Conservation (phyloP, 2,329 filamentous ascomycete genomes). For the Nannizziopsis barbatae region DNA sequence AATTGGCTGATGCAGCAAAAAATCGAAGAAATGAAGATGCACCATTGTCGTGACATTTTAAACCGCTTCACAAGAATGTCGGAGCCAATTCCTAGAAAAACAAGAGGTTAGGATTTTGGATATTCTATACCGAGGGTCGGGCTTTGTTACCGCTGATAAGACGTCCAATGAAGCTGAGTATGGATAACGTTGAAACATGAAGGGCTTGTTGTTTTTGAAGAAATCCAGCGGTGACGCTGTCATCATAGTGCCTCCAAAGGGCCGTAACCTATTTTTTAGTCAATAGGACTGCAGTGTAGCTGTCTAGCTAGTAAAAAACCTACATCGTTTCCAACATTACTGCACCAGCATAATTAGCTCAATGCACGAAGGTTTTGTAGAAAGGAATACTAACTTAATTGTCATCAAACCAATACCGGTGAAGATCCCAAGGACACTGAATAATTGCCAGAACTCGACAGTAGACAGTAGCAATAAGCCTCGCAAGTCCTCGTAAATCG, state of each 20-base stretch:
- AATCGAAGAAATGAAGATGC: constrained; percentile 62
- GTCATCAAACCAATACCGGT: constrained; percentile 95
- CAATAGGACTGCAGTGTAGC: constrained; percentile 1
- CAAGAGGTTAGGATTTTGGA: constrained; percentile 5
- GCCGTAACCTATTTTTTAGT: constrained; percentile 48
- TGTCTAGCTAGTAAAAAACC: constrained; percentile 14
- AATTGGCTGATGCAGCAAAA: constrained; percentile 74
- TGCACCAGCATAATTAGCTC: constrained; percentile 34
- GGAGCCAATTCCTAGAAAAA: constrained; percentile 61
- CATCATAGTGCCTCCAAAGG: constrained; percentile 77
- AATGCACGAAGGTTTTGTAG: neutral
- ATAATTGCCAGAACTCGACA: constrained; percentile 83
- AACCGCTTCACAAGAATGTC: constrained; percentile 78
- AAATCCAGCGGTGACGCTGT: constrained; percentile 58
- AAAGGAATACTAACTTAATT: constrained; percentile 65
- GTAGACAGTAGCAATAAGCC: constrained; percentile 62
- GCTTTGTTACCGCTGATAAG: constrained; percentile 54
- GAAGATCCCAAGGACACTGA: constrained; percentile 75
- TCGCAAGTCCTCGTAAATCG: constrained; percentile 80
- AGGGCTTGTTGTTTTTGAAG: constrained; percentile 73
- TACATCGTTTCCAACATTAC: constrained; percentile 87
- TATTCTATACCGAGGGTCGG: neutral
- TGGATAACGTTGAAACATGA: constrained; percentile 87
- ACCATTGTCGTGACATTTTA: constrained; percentile 79
- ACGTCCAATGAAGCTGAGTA: constrained; percentile 75